Conservation (phyloP, 2,329 filamentous ascomycete species). For the Cyclaneusma minus region DNA sequence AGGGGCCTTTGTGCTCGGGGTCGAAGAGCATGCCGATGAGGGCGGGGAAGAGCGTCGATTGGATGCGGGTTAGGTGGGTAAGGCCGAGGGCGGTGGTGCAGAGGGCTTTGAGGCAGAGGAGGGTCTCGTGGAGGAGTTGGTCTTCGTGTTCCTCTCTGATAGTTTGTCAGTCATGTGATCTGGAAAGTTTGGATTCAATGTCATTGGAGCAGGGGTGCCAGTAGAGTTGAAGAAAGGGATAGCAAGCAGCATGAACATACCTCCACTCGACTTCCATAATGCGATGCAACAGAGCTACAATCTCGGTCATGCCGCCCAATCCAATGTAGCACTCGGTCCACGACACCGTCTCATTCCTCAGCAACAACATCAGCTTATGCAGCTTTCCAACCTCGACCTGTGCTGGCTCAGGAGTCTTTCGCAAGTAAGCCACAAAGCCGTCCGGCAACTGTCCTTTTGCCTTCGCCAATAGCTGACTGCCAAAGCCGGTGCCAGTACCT, state of each 20-base stretch:
- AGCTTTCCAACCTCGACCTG: conserved; percentile 85
- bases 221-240: neutral
- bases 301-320: conserved; percentile 82
- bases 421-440: conserved; percentile 77
- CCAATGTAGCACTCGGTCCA: conserved; percentile 91
- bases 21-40: conserved; percentile 84
- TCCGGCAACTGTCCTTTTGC: conserved; percentile 60
- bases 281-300: conserved; percentile 73
- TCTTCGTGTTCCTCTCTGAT: conserved; percentile 88
- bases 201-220: neutral
- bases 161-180: conserved; percentile 16
- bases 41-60: conserved; percentile 69
- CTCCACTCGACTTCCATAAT: conserved; percentile 95
- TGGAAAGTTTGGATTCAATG: no score
- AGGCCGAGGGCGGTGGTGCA: conserved; percentile 83
- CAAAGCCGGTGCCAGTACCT: conserved; percentile 37
- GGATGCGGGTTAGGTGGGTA: conserved; percentile 65
- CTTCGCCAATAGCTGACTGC: conserved; percentile 45
- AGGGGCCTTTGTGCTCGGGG: conserved; percentile 94
- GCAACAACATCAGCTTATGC: conserved; percentile 76
- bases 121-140: conserved; percentile 74
- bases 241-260: conserved; percentile 28
- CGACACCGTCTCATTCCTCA: conserved; percentile 86
- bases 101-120: conserved; percentile 85
- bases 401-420: conserved; percentile 67